Conservation (phyloP, 441 rosid genomes). For the Eutrema salsugineum region DNA sequence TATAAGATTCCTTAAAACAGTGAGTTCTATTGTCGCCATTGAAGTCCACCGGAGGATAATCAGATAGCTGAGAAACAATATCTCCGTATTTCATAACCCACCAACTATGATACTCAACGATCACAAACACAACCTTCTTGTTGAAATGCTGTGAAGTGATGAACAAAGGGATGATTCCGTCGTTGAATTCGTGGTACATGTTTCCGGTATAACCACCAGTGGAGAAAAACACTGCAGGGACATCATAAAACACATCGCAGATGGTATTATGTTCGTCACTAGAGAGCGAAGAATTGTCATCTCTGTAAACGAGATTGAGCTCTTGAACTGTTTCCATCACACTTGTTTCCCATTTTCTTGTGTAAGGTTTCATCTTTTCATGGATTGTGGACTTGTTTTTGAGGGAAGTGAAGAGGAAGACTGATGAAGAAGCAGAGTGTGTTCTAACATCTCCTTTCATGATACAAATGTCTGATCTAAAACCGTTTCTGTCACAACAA, state of each 20-base stretch:
- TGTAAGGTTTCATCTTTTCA: conserved; percentile 74
- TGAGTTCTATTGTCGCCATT: conserved; percentile 58
- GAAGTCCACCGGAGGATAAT: conserved; percentile 61
- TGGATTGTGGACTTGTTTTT: conserved; percentile 16
- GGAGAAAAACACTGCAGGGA: conserved; percentile 80
- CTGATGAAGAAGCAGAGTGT: conserved; percentile 52
- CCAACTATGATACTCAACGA: conserved; percentile 80
- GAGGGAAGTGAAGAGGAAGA: conserved; percentile 47
- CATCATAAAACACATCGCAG: conserved; percentile 61
- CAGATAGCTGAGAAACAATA: conserved; percentile 60
- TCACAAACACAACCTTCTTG: conserved; percentile 81
- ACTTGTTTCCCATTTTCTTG: conserved; percentile 86
- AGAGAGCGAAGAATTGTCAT: conserved; percentile 16
- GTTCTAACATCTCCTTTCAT: conserved; percentile 92
- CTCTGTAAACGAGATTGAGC: conserved; percentile 48
- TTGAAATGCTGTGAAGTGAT: conserved; percentile 79
- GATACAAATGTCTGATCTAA: conserved; percentile 66
- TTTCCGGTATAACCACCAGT: conserved; percentile 97
- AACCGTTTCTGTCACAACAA: conserved; percentile 75
- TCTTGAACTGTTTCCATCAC: conserved; percentile 77
- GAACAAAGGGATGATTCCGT: conserved; percentile 80
- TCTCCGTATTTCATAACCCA: conserved; percentile 75
- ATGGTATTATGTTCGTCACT: neutral
- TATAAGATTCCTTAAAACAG: conserved; percentile 84
- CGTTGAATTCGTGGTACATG: conserved; percentile 88